phyloP scores from a whole-genome alignment of 352 stramenopile species.

The Pythium dissotocum region DNA sequence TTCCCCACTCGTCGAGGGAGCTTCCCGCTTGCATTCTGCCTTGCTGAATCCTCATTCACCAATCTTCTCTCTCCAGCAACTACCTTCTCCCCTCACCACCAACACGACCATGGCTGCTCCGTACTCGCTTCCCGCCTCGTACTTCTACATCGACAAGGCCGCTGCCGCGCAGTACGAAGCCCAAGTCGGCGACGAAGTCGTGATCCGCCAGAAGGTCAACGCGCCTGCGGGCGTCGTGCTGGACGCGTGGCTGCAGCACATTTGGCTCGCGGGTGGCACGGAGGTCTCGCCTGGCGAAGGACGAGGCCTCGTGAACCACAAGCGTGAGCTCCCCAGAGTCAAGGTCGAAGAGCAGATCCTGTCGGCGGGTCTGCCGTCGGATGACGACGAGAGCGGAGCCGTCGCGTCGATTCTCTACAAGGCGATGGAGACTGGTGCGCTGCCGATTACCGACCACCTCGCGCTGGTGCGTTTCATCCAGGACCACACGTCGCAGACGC shows the following conservation, averaged over 20 bases:
- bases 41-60: too few species aligned
- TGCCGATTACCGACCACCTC: slow-evolving; percentile 9
- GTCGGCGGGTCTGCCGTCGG: neutral
- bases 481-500: neutral
- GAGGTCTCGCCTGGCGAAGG: neutral
- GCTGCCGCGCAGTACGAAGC: neutral
- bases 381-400: neutral
- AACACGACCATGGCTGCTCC: neutral
- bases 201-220: neutral
- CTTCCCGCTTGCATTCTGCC: too few species aligned
- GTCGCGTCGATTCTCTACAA: slow-evolving; percentile 7
- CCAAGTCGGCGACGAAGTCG: neutral
- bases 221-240: neutral
- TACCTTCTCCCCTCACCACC: too few species aligned
- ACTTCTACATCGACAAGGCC: slow-evolving; percentile 4
- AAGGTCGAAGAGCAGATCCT: slow-evolving; percentile 11
- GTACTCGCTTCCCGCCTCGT: neutral
- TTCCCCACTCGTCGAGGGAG: too few species aligned
- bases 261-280: neutral
- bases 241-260: slow-evolving; percentile 1
- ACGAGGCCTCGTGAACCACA: slow-evolving; percentile 5
- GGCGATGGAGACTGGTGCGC: neutral
- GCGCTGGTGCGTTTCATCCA: slow-evolving; percentile 11
- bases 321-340: neutral
- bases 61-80: too few species aligned